Evolutionary conservation across 495 filamentous ascomycete species (phyloP).

Genomic region (Penicillium herquei): DNA sequence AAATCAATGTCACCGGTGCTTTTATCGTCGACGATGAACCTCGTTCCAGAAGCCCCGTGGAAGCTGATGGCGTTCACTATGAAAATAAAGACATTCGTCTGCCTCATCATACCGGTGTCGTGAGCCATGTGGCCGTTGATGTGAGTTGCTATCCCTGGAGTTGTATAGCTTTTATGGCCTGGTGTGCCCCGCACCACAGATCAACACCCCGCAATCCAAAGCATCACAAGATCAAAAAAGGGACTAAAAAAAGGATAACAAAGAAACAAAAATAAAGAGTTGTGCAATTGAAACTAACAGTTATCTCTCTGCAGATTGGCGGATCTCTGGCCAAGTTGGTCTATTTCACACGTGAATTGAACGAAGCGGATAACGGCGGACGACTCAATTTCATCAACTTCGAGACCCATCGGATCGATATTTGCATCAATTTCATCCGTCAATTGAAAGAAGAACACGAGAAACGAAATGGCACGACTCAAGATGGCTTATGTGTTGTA

Average conservation of each 20-base stretch:
- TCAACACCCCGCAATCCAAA: slow-evolving; percentile 4
- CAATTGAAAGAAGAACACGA: slow-evolving; percentile 76
- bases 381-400: slow-evolving; percentile 93
- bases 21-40: slow-evolving; percentile 89
- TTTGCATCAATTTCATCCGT: slow-evolving; percentile 86
- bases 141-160: slow-evolving; percentile 49
- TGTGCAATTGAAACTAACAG: not conserved
- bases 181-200: slow-evolving; percentile 1
- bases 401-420: slow-evolving; percentile 88
- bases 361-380: slow-evolving; percentile 76
- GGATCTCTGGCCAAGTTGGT: slow-evolving; percentile 94
- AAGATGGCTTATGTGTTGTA: slow-evolving; percentile 76
- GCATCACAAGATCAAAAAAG: no score
- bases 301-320: slow-evolving; percentile 64
- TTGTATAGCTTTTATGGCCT: not conserved
- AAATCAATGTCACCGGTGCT: slow-evolving; percentile 93
- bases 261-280: not conserved
- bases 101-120: slow-evolving; percentile 86
- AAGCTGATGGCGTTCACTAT: slow-evolving; percentile 63
- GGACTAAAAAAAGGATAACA: slow-evolving; percentile 1
- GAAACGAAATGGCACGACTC: slow-evolving; percentile 62
- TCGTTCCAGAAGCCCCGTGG: slow-evolving; percentile 45
- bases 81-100: slow-evolving; percentile 91
- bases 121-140: slow-evolving; percentile 96
- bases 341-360: slow-evolving; percentile 88